A percentile compares a stretch with the other conserved stretches of the same genome.
These are phyloP conservation scores for Coemansia sp. DNA, from an alignment of 192 early-diverging fungal genomes.

Conservation along the genomic window DNA sequence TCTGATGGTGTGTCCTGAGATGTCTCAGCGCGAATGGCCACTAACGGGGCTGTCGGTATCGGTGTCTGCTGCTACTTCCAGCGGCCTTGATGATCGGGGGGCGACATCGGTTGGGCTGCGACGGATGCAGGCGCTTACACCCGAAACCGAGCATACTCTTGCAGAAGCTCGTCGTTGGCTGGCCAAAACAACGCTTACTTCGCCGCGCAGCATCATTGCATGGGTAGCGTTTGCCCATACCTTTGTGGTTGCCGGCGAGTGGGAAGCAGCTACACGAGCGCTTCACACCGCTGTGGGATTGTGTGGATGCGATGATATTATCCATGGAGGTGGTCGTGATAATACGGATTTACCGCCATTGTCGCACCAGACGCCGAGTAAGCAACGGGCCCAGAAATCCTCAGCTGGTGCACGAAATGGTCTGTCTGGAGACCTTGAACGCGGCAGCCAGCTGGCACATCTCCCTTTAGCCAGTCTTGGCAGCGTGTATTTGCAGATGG, in stretches of 20 bases:
- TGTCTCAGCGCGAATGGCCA: conserved; percentile 36
- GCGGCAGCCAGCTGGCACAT: conserved; percentile 44
- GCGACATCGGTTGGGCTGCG: conserved; percentile 18
- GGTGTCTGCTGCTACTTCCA: background rate
- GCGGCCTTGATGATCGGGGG: background rate
- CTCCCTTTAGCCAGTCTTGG: conserved; percentile 50
- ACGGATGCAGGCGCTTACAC: conserved; percentile 20
- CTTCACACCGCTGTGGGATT: conserved; percentile 49
- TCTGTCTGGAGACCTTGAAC: conserved; percentile 6
- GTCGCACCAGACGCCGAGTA: conserved; percentile 18
- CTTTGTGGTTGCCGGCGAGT: conserved; percentile 47
- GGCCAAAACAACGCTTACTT: conserved; percentile 49
- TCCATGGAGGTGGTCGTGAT: conserved; percentile 39
- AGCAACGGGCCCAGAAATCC: background rate
- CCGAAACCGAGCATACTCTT: conserved; percentile 41
- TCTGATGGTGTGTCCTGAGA: conserved; percentile 12
- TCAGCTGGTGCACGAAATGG: background rate
- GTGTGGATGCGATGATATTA: conserved; percentile 48
- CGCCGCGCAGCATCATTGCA: conserved; percentile 47
- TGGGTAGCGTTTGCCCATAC: conserved; percentile 56
- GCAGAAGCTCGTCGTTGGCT: conserved; percentile 52
- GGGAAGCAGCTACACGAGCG: conserved; percentile 53
- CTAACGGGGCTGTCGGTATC: conserved; percentile 24
- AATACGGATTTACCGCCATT: conserved; percentile 1
- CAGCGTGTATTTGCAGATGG: conserved; percentile 49